Conservation (phyloP, 2,329 filamentous ascomycete species). For the Trichocomaceae sp. region DNA sequence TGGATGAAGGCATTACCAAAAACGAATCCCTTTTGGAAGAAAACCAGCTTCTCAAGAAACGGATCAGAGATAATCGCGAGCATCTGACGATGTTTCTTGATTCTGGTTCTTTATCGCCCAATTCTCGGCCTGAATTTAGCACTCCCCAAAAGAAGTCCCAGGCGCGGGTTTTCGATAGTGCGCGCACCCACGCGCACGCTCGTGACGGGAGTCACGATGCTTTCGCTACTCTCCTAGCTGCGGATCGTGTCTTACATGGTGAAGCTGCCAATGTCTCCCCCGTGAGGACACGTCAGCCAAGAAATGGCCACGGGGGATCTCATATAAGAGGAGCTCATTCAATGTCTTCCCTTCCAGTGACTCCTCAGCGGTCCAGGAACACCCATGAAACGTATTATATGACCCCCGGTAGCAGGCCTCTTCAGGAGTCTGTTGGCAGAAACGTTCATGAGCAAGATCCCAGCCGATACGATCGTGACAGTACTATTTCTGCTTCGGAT, state of each 20-base stretch:
- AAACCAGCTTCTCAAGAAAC: conserved; percentile 67
- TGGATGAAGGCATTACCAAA: conserved; percentile 71
- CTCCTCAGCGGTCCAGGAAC: conserved; percentile 55
- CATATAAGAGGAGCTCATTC: conserved; percentile 75
- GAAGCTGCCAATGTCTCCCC: conserved; percentile 69
- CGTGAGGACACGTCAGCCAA: conserved; percentile 42
- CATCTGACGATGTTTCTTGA: conserved; percentile 75
- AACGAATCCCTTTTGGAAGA: conserved; percentile 65
- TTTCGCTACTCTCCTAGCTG: conserved; percentile 69
- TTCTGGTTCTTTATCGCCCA: conserved; percentile 61
- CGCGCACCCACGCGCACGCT: conserved; percentile 34
- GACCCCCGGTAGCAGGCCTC: conserved; percentile 52
- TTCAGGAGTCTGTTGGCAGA: conserved; percentile 35
- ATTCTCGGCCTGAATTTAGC: conserved; percentile 48
- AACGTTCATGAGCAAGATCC: conserved; percentile 23
- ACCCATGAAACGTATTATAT: conserved; percentile 49
- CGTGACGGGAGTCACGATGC: conserved; percentile 54
- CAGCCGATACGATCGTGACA: conserved; percentile 59
- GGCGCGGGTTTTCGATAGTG: conserved; percentile 35
- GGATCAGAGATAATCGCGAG: conserved; percentile 83
- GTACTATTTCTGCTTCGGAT: conserved; percentile 69
- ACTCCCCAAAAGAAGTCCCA: conserved; percentile 37
- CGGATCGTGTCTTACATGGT: conserved; percentile 69
- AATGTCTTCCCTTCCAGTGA: conserved; percentile 75
- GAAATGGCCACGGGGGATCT: conserved; percentile 44